Percentiles rank a stretch among this genome's conserved stretches.
phyloP scores from a whole-genome alignment of 2,329 filamentous ascomycete genomes.

The Mycosphaerella sp. region DNA sequence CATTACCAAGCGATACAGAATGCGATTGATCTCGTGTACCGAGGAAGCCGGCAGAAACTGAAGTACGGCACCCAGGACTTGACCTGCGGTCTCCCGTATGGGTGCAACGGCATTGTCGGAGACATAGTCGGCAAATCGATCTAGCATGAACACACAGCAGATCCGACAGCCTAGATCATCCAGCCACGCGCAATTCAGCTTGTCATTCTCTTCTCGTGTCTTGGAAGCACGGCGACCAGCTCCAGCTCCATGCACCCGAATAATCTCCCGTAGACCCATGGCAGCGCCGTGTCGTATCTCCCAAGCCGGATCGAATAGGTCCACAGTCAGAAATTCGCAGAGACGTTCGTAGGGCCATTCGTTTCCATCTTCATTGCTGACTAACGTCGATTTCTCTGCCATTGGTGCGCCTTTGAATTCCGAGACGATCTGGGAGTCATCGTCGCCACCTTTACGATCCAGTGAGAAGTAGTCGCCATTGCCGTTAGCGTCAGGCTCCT shows the following conservation, averaged over 20 bases:
- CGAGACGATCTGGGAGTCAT: conserved; percentile 85
- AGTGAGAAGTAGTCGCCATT: conserved; percentile 79
- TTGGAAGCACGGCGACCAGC: conserved; percentile 72
- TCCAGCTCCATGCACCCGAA: conserved; percentile 83
- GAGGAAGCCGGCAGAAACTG: conserved; percentile 73
- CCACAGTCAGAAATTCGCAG: conserved; percentile 87
- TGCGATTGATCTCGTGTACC: conserved; percentile 76
- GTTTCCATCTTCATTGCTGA: conserved; percentile 68
- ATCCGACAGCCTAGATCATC: conserved; percentile 93
- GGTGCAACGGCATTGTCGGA: conserved; percentile 96
- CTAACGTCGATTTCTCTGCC: conserved; percentile 78
- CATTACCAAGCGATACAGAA: conserved; percentile 86
- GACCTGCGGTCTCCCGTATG: conserved; percentile 90
- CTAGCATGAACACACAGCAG: conserved; percentile 93
- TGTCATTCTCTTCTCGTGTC: conserved; percentile 66
- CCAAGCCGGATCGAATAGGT: conserved; percentile 90
- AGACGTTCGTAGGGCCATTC: conserved; percentile 95
- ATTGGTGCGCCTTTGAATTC: conserved; percentile 85
- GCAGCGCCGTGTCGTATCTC: conserved; percentile 94
- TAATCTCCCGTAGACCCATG: conserved; percentile 85
- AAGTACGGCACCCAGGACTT: conserved; percentile 82
- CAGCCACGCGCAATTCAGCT: conserved; percentile 75
- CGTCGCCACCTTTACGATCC: conserved; percentile 72
- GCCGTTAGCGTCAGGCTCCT: conserved; percentile 45
- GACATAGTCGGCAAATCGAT: conserved; percentile 95